Conservation (phyloP, 2,329 filamentous ascomycete genomes). For the Dactylellina haptotyla region DNA sequence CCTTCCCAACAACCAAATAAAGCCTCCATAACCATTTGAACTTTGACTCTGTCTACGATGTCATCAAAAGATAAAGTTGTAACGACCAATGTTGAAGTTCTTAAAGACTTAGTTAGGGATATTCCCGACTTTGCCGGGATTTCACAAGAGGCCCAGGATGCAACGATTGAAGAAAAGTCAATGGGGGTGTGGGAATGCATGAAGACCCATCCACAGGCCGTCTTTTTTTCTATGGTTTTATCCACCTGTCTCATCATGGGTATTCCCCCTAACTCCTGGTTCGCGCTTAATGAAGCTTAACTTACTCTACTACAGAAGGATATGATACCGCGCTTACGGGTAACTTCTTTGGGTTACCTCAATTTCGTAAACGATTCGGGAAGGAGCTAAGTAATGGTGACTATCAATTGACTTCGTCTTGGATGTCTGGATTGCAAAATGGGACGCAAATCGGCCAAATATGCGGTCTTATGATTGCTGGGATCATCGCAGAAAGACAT, state of each 20-base stretch:
- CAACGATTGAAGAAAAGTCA: conserved; percentile 15
- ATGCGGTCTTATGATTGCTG: conserved; percentile 44
- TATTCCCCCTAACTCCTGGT: background rate
- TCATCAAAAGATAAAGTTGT: background rate
- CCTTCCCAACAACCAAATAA: no score
- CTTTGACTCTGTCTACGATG: background rate
- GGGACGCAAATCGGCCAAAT: conserved; percentile 48
- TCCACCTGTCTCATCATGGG: conserved; percentile 27
- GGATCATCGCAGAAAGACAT: conserved; percentile 34
- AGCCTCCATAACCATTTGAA: no score
- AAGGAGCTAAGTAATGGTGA: conserved; percentile 63
- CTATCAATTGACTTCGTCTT: conserved; percentile 69
- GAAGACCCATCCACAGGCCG: conserved; percentile 14
- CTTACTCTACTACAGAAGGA: conserved; percentile 63
- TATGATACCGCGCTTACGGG: conserved; percentile 59
- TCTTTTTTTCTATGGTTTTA: conserved; percentile 25
- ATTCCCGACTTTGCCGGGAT: background rate
- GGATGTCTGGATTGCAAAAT: conserved; percentile 72
- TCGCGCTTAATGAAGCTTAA: background rate
- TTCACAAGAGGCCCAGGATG: conserved; percentile 6
- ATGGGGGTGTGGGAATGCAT: conserved; percentile 12
- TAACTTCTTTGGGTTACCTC: conserved; percentile 65
- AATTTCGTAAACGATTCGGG: conserved; percentile 70
- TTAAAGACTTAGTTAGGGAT: background rate
- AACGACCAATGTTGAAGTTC: background rate